Base-by-base conservation (phyloP, 176 grass and related monocot genomes). In the Thalia dealbata region DNA sequence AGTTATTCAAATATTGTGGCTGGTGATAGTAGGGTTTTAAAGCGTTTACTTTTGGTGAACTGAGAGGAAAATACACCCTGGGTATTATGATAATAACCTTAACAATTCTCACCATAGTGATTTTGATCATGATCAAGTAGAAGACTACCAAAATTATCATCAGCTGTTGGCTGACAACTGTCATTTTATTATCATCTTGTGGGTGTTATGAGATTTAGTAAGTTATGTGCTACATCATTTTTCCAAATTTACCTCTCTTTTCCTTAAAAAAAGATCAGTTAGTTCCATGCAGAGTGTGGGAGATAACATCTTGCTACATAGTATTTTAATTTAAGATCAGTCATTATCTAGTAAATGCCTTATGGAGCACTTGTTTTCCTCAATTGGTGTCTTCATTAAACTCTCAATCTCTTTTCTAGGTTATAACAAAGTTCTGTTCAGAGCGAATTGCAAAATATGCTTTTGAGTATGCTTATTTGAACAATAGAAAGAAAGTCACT, bases 391-490 rank as follows among this genome's bases (percentile, higher is more conserved):
- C 45, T 18, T 74, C 22, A 28, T 19, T 62, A 21, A 38, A 82
- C 64, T 83, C 46, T 81, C 30, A 79, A 81, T 81, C 32, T 46
- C 72, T 75, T 67, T 84, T 35, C 45, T 48, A 99, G 95, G 90
- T 99, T 48, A 99, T 99, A 67, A 95, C 95, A 65, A 99, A 99
- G 68, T 99, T 99, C 68, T 99, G 90, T 79, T 99, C 95, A 46
- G 95, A 99, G 84, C 88, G 95, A 55, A 95, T 99, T 80, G 95
- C 95, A 0, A 93, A 95, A 67, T 99, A 95, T 76, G 95, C 95
- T 60, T 99, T 99, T 84, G 95, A 99, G 87, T 93, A 99, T 72
- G 95, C 95, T 44, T 99, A 95, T 83, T 81, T 99, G 55, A 99
- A 99, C 81, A 99, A 99, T 78, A 81, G 95, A 86, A 99, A 88